Base-by-base conservation (phyloP, 2,329 filamentous ascomycete species). In the Cytospora schulzeri region DNA sequence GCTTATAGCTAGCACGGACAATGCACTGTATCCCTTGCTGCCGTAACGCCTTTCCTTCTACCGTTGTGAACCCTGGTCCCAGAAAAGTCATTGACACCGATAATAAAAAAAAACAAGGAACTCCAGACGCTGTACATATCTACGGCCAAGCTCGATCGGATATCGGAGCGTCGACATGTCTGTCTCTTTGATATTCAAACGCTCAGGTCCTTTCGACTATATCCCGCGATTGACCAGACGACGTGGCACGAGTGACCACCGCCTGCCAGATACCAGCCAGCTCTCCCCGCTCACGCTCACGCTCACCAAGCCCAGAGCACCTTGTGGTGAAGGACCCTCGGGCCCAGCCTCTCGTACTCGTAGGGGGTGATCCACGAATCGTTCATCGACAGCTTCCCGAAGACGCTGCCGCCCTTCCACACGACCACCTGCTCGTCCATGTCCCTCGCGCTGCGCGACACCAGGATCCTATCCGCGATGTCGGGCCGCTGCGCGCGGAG, bases 351-450 rank as follows among this genome's bases (percentile, higher is more conserved):
- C 79, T 97, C 93, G 77, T 94, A 97, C 81, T 98, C 94, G 71
- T 90, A 83, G 55, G 87, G 86, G 17, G 89, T 90, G 73, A 98
- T 92, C 95, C 95, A 99, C 72, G 91, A 95, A 76, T 99, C 95
- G 77, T 98, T 98, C 19, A 92, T 93, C 54, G 88, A 86, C 70
- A 98, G 80, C 79, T 96, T 93, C 3, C 92, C 93, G 81, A 97
- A 99, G 19, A 99, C 93, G 74, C 93, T 97, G 0, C 92, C 95
- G 4, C 95, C 95, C 83, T 99, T 99, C 95, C 95, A 99, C 11
- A 90, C 89, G 60, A 98, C 91, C n/a, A 98, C 93, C 77, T 97
- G 93, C 66, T 95, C 92, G 77, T 99, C 95, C 80, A 99, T 90
- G 71, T 99, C 95, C 71, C 94, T 84, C 0, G 95, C 95, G 83